Conservation (phyloP, 2,329 filamentous ascomycete genomes). For the Venturia aucupariae region DNA sequence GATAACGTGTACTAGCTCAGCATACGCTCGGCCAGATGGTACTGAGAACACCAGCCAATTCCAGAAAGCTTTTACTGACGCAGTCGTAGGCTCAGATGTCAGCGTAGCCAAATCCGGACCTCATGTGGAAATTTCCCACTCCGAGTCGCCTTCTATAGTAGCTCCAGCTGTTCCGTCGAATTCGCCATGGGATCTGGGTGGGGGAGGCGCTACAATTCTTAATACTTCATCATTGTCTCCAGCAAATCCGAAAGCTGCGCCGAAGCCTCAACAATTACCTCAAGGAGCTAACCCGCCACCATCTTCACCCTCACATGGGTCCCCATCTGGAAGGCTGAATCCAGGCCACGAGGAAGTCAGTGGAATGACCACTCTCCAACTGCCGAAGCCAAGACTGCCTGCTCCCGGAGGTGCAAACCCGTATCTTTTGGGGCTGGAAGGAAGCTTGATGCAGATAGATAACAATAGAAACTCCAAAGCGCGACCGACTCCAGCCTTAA, state of each 20-base stretch:
- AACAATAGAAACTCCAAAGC: background rate
- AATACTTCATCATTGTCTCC: background rate
- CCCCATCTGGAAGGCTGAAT: background rate
- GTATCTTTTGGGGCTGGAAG: background rate
- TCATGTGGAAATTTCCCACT: background rate
- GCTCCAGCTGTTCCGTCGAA: background rate
- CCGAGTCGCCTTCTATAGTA: background rate
- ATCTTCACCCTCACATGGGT: background rate
- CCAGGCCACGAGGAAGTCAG: background rate
- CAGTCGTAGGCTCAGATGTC: background rate
- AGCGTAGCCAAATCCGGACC: background rate
- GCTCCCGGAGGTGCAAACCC: background rate
- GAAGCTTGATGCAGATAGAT: background rate
- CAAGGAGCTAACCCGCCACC: background rate
- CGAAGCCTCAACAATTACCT: background rate
- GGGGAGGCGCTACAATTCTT: background rate
- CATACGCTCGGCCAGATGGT: conserved; percentile 2
- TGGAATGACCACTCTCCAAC: background rate
- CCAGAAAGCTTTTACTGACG: background rate
- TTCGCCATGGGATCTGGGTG: background rate
- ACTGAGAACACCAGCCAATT: background rate
- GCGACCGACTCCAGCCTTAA: background rate
- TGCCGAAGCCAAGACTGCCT: background rate
- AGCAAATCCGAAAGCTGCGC: background rate
- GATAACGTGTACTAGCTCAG: background rate